These are phyloP conservation scores for Fusarium subtropicale DNA, from an alignment of 2,329 filamentous ascomycete species.

Conservation along the genomic window DNA sequence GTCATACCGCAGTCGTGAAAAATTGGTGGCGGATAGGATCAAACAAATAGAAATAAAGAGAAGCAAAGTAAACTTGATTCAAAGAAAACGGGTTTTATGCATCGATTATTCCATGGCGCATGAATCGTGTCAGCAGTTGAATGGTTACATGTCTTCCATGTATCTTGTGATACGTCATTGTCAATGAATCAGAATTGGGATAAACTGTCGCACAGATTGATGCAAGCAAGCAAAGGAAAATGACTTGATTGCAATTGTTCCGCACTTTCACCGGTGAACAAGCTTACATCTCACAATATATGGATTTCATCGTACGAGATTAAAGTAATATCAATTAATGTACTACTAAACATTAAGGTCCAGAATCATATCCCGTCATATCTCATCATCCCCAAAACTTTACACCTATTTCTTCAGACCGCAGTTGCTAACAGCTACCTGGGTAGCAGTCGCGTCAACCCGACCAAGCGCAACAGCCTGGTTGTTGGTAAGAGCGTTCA, in stretches of 20 bases:
- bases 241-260: accelerated
- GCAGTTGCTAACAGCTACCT: slow-evolving; percentile 60
- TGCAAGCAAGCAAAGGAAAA: no score
- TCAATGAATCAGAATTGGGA: accelerated
- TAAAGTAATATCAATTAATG: neutral
- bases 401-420: slow-evolving; percentile 18
- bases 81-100: neutral
- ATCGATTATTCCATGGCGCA: accelerated
- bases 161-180: neutral
- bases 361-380: neutral
- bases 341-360: neutral
- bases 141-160: neutral
- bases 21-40: neutral
- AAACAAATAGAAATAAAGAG: accelerated
- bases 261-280: no score
- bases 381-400: neutral
- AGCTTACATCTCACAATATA: neutral
- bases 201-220: accelerated
- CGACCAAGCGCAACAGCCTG: slow-evolving; percentile 63
- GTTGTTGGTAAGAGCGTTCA: slow-evolving; percentile 66
- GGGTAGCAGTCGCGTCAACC: slow-evolving; percentile 60
- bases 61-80: accelerated
- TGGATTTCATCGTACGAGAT: neutral
- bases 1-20: neutral
- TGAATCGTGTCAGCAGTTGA: neutral